Conservation (phyloP, 2,329 filamentous ascomycete species). For the Fusarium udum region DNA sequence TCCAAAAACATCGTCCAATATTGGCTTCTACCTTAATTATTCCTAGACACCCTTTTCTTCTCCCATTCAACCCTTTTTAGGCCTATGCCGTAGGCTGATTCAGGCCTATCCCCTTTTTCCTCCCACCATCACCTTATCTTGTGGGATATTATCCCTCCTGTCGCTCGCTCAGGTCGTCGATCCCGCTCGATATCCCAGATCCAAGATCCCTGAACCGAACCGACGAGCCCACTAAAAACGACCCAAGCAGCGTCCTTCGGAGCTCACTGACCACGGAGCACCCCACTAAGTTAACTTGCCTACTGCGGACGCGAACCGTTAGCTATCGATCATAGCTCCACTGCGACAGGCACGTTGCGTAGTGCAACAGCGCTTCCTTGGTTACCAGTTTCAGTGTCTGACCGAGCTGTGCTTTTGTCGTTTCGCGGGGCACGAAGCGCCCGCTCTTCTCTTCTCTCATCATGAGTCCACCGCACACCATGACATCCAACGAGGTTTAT, state of each 20-base stretch:
- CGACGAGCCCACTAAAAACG: conserved; percentile 35
- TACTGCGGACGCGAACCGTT: conserved; percentile 32
- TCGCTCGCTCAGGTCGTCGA: conserved; percentile 32
- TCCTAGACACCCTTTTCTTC: conserved; percentile 11
- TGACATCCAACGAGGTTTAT: conserved; percentile 79
- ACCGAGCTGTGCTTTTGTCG: conserved; percentile 34
- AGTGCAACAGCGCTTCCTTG: conserved; percentile 33
- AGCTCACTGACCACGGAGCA: conserved; percentile 18
- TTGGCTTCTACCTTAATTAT: conserved; percentile 1
- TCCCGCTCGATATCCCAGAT: conserved; percentile 37
- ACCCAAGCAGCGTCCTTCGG: conserved; percentile 24
- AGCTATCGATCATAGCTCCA: conserved; percentile 35
- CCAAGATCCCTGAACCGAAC: conserved; percentile 36
- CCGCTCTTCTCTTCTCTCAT: conserved; percentile 46
- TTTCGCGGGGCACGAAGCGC: conserved; percentile 43
- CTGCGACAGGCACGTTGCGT: conserved; percentile 30
- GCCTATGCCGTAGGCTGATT: conserved; percentile 11
- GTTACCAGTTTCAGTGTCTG: conserved; percentile 32
- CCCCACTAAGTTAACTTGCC: conserved; percentile 32
- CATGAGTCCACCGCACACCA: conserved; percentile 67
- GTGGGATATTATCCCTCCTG: conserved; percentile 15
- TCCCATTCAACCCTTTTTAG: neutral
- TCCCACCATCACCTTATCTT: conserved; percentile 29
- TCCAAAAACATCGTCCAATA: conserved; percentile 2
- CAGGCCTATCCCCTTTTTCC: conserved; percentile 11